A percentile compares a stretch with the other conserved stretches of the same genome.
These are phyloP conservation scores for Paradendryphiella salina DNA, from an alignment of 2,329 filamentous ascomycete genomes.

Conservation along the genomic window DNA sequence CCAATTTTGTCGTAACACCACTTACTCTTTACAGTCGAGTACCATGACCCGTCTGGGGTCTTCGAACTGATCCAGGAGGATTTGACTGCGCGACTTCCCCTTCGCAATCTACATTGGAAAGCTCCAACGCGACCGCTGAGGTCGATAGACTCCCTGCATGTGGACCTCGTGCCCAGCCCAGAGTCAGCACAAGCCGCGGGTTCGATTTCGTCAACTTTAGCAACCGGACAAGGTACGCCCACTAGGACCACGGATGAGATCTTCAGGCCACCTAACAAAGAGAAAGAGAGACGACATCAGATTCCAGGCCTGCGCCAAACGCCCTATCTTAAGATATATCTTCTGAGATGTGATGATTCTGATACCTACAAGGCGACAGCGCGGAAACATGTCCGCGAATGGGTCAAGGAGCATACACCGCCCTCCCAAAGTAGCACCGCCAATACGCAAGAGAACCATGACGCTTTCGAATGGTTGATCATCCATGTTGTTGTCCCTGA, in stretches of 20 bases:
- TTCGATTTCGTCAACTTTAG: conserved; percentile 30
- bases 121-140: conserved; percentile 87
- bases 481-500: conserved; percentile 90
- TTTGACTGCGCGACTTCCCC: conserved; percentile 75
- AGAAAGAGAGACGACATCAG: conserved; percentile 75
- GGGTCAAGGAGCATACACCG: conserved; percentile 77
- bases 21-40: conserved; percentile 70
- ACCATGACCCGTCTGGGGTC: conserved; percentile 88
- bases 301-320: conserved; percentile 92
- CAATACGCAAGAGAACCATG: conserved; percentile 84
- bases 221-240: conserved; percentile 24
- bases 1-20: conserved; percentile 17
- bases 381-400: conserved; percentile 80
- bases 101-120: conserved; percentile 96
- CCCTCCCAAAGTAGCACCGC: conserved; percentile 58
- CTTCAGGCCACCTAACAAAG: conserved; percentile 24
- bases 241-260: conserved; percentile 35
- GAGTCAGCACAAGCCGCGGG: conserved; percentile 48
- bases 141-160: conserved; percentile 89
- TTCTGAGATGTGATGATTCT: conserved; percentile 93
- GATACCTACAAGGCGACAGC: conserved; percentile 85
- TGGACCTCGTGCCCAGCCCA: conserved; percentile 74
- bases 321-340: conserved; percentile 87
- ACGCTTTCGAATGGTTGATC: conserved; percentile 95
- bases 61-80: conserved; percentile 81